Base-by-base conservation (phyloP, 2,329 filamentous ascomycete species). In the Xylariaceae sp. region DNA sequence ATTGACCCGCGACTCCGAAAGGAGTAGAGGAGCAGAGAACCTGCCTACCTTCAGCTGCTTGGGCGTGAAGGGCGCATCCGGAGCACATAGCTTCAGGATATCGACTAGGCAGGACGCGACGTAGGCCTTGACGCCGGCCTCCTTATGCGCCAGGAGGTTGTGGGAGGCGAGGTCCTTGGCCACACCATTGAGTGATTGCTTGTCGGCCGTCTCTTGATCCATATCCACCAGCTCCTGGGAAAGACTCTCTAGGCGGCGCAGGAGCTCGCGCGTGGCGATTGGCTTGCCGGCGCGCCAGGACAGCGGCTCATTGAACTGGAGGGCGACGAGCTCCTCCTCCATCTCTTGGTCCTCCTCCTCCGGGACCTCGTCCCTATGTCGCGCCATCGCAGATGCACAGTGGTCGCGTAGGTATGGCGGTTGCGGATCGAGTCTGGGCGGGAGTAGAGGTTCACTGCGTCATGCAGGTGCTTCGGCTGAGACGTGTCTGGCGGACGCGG, bases 241-340 rank as follows among this genome's bases (percentile, higher is more conserved):
- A 19, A 98, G 75, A 33, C 74, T 68, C 58, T 90, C 83, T 33
- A 98, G 75, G 31, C 92, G 80, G 52, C 77, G 74, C 46, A 95
- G 69, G 32, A 98, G 75, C 46, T 89, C 87, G 44, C 76, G 79
- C 30, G 89, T 85, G 23, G 83, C 69, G 52, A 98, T 94, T 33
- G 88, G 78, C 61, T 86, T 92, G 38, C 90, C 92, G 27, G 89
- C 86, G 55, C 83, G 83, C 85, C 92, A 95, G 56, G 87, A 85
- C 37, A 98, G 69, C 43, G 86, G 71, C 55, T 95, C 80, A 51
- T 89, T 77, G 70, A 96, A 96, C 47, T 77, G 67, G 30, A 98
- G 75, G 36, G 58, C 62, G 27, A 59, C 58, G 13, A 60, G 53
- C 36, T 60, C 58, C 21, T 57, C 57, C 18, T 57, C 56, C 47